phyloP scores from a whole-genome alignment of 108 stramenopile species.

The Cyclotella atomus region DNA sequence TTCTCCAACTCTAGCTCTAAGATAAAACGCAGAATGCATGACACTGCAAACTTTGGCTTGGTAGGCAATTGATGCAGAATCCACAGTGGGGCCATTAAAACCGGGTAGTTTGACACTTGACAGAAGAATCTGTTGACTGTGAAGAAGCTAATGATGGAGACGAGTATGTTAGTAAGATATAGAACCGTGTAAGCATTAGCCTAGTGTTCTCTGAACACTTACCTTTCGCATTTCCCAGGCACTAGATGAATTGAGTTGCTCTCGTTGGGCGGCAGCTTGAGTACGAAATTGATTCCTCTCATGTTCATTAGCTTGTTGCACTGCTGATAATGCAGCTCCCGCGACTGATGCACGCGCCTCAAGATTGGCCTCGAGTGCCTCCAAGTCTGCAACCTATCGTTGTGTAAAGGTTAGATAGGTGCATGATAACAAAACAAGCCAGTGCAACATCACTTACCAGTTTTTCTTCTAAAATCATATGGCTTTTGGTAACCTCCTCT shows the following conservation, averaged over 20 bases:
- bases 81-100: slow-evolving; percentile 84
- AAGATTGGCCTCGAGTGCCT: slow-evolving; percentile 54
- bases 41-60: slow-evolving; percentile 81
- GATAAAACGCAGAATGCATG: slow-evolving; percentile 86
- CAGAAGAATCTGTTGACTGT: slow-evolving; percentile 71
- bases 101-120: slow-evolving; percentile 71
- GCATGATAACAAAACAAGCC: neutral
- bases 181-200: too few relatives aligned
- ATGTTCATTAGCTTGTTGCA: slow-evolving; percentile 69
- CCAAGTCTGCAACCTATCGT: slow-evolving; percentile 35
- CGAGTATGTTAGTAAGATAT: too few relatives aligned
- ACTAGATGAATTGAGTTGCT: slow-evolving; percentile 47
- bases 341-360: slow-evolving; percentile 76
- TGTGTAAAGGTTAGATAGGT: too few relatives aligned
- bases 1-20: slow-evolving; percentile 74
- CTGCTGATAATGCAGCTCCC: slow-evolving; percentile 62
- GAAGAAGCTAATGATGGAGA: slow-evolving; percentile 53
- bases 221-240: slow-evolving; percentile 83
- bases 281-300: slow-evolving; percentile 64
- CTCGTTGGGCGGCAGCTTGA: slow-evolving; percentile 62
- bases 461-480: slow-evolving; percentile 57
- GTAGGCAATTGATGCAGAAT: slow-evolving; percentile 53
- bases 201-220: neutral
- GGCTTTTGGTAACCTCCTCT: slow-evolving; percentile 53
- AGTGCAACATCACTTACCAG: slow-evolving; percentile 47